Evolutionary conservation across 345 rosid genomes (phyloP).

Genomic region (Rhodamnia rubescens): DNA sequence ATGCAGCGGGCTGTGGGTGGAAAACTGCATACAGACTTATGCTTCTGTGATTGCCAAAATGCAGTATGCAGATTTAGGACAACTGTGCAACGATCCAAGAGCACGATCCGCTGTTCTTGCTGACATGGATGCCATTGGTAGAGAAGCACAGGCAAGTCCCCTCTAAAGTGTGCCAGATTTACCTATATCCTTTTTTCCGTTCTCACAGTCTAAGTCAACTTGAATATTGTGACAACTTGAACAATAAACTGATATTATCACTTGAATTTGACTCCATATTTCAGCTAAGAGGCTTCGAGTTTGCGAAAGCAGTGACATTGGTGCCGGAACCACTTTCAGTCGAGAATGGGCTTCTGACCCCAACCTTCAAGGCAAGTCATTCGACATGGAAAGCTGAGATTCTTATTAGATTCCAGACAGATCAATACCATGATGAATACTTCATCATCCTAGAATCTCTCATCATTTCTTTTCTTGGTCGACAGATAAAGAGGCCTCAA

Average conservation of each 20-base stretch:
- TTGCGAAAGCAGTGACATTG: slow-evolving; percentile 83
- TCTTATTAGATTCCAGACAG: not conserved
- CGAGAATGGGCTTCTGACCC: slow-evolving; percentile 87
- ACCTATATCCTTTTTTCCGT: not conserved
- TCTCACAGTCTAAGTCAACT: not conserved
- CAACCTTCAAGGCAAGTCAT: slow-evolving; percentile 79
- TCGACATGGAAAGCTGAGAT: not conserved
- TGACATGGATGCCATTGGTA: slow-evolving; percentile 78
- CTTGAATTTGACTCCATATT: not conserved
- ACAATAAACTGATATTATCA: not conserved
- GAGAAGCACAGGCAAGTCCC: slow-evolving; percentile 68
- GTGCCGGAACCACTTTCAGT: slow-evolving; percentile 67
- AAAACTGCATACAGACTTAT: not conserved
- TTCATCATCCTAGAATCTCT: not conserved
- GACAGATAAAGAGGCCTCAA: slow-evolving; percentile 73
- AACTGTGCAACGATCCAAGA: slow-evolving; percentile 65
- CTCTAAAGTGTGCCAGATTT: not conserved
- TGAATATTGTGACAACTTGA: not conserved
- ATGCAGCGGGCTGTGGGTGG: not conserved
- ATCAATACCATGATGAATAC: not conserved
- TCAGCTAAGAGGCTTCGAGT: slow-evolving; percentile 91
- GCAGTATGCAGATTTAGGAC: slow-evolving; percentile 51
- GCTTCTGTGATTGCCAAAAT: not conserved
- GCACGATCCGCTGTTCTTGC: slow-evolving; percentile 64
- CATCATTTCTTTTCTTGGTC: not conserved